Base-by-base conservation (phyloP, 257 asterid species). In the Datura wrightii region DNA sequence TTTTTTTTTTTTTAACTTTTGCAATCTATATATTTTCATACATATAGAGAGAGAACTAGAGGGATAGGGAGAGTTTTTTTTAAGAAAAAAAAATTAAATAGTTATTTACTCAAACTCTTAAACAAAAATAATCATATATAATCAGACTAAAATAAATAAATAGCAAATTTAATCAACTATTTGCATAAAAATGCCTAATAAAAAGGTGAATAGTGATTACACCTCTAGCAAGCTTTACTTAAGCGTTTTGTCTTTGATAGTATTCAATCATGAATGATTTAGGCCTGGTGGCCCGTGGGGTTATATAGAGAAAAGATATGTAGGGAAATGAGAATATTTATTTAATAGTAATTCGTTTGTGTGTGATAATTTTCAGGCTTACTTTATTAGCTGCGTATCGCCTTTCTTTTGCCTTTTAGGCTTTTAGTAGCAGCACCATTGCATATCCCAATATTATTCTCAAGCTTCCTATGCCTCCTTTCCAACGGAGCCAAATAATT, bases 201-300 rank as follows among this genome's bases (percentile, higher is more conserved):
- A 63, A 65, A 53, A 67, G 53, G 52, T 31, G 15, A 72, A 46
- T 46, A 46, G 18, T 46, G 46, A 66, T 66, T 82, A 66, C 55
- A 53, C 39, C 54, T 83, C 34, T 50, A 53, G n/a, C 56, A 52
- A 67, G 50, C 56, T 65, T 69, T 50, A 52, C 39, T 34, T 67
- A 5, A 55, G 79, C 39, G 53, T 83, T 83, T 83, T 83, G 81
- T 83, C 54, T 50, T 50, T 31, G 14, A 24, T 31, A 88, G 84
- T 85, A 89, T 82, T 88, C 72, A 85, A 84, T 84, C 85, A 88
- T 84, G 89, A 24, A 89, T 89, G 31, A 78, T 46, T 19, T 74
- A 74, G 42, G 8, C 42, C 14, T 11, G 6, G 24, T 74, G 80
- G 59, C 59, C 54, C 82, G 85, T 87, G 90, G 92, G 90, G 90